A percentile compares a stretch with the other conserved stretches of the same genome.
These are phyloP conservation scores for Penicillium manginii DNA, from an alignment of 495 filamentous ascomycete genomes.

Conservation along the genomic window DNA sequence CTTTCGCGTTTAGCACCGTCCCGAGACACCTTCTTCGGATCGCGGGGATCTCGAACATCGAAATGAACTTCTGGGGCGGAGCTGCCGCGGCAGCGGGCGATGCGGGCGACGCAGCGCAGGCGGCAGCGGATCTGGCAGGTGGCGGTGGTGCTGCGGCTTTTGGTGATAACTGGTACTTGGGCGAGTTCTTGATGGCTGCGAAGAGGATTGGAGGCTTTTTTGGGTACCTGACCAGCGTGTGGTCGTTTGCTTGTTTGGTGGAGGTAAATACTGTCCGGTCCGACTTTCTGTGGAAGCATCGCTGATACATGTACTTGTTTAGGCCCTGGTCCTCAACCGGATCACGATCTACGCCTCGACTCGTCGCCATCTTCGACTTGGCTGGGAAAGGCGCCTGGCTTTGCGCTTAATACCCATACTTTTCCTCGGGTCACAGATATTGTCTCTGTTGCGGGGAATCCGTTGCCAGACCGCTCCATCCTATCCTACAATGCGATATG, in stretches of 20 bases:
- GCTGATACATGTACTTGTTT: not conserved
- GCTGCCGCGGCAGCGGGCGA: slow-evolving; percentile 19
- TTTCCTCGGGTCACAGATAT: slow-evolving; percentile 70
- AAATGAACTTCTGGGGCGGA: slow-evolving; percentile 32
- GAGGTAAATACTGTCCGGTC: slow-evolving; percentile 54
- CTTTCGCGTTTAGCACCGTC: slow-evolving; percentile 41
- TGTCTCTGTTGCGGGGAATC: slow-evolving; percentile 76
- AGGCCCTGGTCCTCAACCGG: slow-evolving; percentile 86
- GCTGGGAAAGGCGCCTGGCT: slow-evolving; percentile 70
- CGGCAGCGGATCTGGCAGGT: slow-evolving; percentile 33
- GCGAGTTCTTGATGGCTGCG: slow-evolving; percentile 44
- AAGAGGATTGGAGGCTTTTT: slow-evolving; percentile 83
- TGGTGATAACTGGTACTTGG: slow-evolving; percentile 35
- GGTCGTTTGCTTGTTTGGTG: slow-evolving; percentile 85
- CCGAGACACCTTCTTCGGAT: slow-evolving; percentile 41
- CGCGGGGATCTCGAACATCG: slow-evolving; percentile 32
- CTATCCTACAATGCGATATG: slow-evolving; percentile 74
- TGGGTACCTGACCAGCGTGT: slow-evolving; percentile 88
- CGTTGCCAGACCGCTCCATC: slow-evolving; percentile 88
- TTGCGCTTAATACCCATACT: slow-evolving; percentile 78
- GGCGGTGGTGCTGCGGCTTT: slow-evolving; percentile 32
- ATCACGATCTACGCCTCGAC: slow-evolving; percentile 92
- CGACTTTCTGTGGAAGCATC: not conserved
- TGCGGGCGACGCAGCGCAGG: slow-evolving; percentile 28
- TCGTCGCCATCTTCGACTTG: slow-evolving; percentile 70